Evolutionary conservation across 2,329 filamentous ascomycete genomes (phyloP), one percentile per base, ranked within the genome.

Genomic region (Paramyrothecium roridum): DNA sequence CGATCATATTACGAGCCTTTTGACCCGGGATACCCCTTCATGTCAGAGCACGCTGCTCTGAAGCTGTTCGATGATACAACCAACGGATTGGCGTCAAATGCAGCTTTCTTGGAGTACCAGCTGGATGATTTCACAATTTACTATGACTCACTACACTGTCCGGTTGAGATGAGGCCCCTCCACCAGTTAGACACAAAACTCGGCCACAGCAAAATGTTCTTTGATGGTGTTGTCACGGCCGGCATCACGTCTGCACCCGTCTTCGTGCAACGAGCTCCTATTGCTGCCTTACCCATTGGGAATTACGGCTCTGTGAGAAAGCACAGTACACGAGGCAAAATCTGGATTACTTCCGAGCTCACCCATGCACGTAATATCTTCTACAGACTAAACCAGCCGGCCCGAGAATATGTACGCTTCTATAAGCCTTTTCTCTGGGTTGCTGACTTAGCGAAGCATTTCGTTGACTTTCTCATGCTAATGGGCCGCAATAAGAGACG

Each of bases 341-440:
- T 92, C 1, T 93, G 87, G 80, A 78, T 93, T 2, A 80, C 83
- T 19, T 88, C 88, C 0, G 50, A 60, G 0, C 52, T 72, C 0
- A 81, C 82, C 53, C 68, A 63, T 0, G 63, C 64, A 1, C 65
- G 59, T 3, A 65, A 64, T 17, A 67, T 90, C 0, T 93, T 86
- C 75, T 95, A 92, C 64, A 77, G 77, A 11, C 69, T 96, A 0
- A 66, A 67, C 2, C 67, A 53, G 0, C 87, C 90, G 0, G 76
- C 84, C 0, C 26, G 58, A 0, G 84, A 86, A 40, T 96, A 95
- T 63, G 58, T 57, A 12, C 72, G 83, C 2, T 92, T 87, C 61
- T 81, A 86, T 56, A 50, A 71, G 0, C 78, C 83, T 0, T 93
- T 91, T 57, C 56, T 86, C 0, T 95, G 89, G 89, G 70, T 93